Conservation (phyloP, 208 protist genomes). For the Porcisia deanei region DNA sequence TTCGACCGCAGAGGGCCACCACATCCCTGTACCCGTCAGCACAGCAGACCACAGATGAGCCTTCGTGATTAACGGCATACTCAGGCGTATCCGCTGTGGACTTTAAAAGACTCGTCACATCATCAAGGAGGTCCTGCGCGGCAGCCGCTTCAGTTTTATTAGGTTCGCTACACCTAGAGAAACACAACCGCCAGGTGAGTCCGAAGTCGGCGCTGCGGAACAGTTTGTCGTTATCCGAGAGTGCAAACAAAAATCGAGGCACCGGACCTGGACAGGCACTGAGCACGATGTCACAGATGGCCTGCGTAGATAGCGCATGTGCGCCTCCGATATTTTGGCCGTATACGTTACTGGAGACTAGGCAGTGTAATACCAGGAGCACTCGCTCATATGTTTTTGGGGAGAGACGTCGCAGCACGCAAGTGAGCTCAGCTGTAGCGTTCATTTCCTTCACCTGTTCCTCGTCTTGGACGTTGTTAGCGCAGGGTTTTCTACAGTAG, state of each 20-base stretch:
- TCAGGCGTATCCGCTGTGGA: slow-evolving; percentile 14
- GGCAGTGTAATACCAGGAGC: slow-evolving; percentile 31
- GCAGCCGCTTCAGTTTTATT: neutral
- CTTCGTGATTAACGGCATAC: slow-evolving; percentile 3
- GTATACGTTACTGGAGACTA: slow-evolving; percentile 5
- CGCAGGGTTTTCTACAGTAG: neutral
- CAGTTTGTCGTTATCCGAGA: slow-evolving; percentile 50
- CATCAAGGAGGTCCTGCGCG: slow-evolving; percentile 13
- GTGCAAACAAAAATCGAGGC: slow-evolving; percentile 66
- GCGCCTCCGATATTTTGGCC: neutral
- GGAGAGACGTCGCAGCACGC: slow-evolving; percentile 45
- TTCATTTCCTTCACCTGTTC: slow-evolving; percentile 18
- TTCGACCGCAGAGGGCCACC: slow-evolving; percentile 50
- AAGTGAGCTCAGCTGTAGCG: slow-evolving; percentile 27
- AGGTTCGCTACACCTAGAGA: slow-evolving; percentile 15
- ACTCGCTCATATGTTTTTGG: slow-evolving; percentile 27
- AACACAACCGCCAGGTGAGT: slow-evolving; percentile 47
- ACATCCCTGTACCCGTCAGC: slow-evolving; percentile 40
- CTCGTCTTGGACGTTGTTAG: neutral
- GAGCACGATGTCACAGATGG: slow-evolving; percentile 30
- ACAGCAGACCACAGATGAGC: slow-evolving; percentile 11
- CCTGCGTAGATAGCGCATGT: slow-evolving; percentile 21
- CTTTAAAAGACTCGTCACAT: slow-evolving; percentile 17
- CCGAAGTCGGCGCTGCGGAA: slow-evolving; percentile 73
- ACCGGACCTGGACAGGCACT: slow-evolving; percentile 34